Evolutionary conservation across 805 yeast genomes (phyloP).

Genomic region (Wickerhamiella kazuoi): DNA sequence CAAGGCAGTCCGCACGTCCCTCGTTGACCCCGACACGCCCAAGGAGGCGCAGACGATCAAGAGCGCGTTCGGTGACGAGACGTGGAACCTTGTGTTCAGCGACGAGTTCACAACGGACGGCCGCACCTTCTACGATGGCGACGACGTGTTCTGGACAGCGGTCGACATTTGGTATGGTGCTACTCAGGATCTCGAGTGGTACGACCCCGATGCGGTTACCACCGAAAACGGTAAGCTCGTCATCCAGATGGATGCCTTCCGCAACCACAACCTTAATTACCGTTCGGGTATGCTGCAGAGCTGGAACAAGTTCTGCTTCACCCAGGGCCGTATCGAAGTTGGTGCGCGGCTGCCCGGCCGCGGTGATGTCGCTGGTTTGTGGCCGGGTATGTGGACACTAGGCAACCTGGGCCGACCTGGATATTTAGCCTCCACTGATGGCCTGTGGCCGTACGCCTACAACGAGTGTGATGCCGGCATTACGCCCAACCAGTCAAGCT

Average conservation of each 20-base stretch:
- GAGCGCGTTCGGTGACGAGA: slow-evolving; percentile 37
- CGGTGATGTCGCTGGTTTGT: slow-evolving; percentile 63
- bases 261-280: slow-evolving; percentile 62
- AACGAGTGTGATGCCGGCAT: slow-evolving; percentile 84
- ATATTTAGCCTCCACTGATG: slow-evolving; percentile 68
- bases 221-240: slow-evolving; percentile 57
- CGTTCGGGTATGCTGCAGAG: slow-evolving; percentile 84
- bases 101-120: slow-evolving; percentile 88
- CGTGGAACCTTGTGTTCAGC: slow-evolving; percentile 65
- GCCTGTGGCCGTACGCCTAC: slow-evolving; percentile 90
- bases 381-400: slow-evolving; percentile 96
- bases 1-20: slow-evolving; percentile 38
- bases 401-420: slow-evolving; percentile 92
- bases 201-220: slow-evolving; percentile 74
- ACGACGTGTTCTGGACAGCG: slow-evolving; percentile 83
- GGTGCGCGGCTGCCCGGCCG: slow-evolving; percentile 64
- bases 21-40: slow-evolving; percentile 64
- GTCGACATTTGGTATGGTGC: slow-evolving; percentile 73
- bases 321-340: slow-evolving; percentile 65
- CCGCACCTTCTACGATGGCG: slow-evolving; percentile 75
- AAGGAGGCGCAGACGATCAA: slow-evolving; percentile 29
- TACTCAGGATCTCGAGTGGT: slow-evolving; percentile 86
- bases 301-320: slow-evolving; percentile 83
- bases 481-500: slow-evolving; percentile 79
- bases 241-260: slow-evolving; percentile 62